Percentiles rank a stretch among this genome's conserved stretches.
These are phyloP conservation scores for Silene coronaria DNA, from an alignment of 179 eudicot genomes.

Conservation along the genomic window DNA sequence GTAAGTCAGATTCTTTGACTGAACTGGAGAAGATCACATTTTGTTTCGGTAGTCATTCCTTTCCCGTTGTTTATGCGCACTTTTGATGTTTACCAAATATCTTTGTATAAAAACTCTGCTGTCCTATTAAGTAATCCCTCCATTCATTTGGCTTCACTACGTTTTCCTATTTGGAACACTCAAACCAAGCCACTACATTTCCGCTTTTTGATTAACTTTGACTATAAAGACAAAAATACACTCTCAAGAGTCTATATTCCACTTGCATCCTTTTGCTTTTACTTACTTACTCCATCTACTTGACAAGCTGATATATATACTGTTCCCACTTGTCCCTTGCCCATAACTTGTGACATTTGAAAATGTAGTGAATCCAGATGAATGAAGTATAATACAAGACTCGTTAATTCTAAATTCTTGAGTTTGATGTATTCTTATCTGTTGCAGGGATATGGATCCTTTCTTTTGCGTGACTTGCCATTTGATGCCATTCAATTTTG, in stretches of 20 bases:
- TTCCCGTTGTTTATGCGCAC: background rate
- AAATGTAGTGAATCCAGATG: background rate
- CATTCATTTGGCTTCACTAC: background rate
- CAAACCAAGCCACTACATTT: background rate
- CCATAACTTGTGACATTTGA: background rate
- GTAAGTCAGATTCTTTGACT: conserved; percentile 37
- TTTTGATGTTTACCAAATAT: background rate
- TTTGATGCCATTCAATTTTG: conserved; percentile 96
- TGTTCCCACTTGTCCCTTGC: background rate
- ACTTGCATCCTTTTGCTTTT: background rate
- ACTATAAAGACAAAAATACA: too few relatives aligned
- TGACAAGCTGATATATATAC: background rate
- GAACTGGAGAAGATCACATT: background rate
- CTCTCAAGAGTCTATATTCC: background rate
- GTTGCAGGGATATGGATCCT: conserved; percentile 87
- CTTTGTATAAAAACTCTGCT: conserved; percentile 1
- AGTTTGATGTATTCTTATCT: conserved; percentile 1
- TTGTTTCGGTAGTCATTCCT: background rate
- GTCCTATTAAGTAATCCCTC: background rate
- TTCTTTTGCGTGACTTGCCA: conserved; percentile 84
- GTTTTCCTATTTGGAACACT: background rate
- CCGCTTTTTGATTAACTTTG: background rate
- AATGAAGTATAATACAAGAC: background rate
- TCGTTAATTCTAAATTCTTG: background rate
- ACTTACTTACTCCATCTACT: background rate